A percentile compares a stretch with the other conserved stretches of the same genome.
These are phyloP conservation scores for Echinochloa phyllopogon DNA, from an alignment of 176 grass and related monocot species.

Conservation along the genomic window DNA sequence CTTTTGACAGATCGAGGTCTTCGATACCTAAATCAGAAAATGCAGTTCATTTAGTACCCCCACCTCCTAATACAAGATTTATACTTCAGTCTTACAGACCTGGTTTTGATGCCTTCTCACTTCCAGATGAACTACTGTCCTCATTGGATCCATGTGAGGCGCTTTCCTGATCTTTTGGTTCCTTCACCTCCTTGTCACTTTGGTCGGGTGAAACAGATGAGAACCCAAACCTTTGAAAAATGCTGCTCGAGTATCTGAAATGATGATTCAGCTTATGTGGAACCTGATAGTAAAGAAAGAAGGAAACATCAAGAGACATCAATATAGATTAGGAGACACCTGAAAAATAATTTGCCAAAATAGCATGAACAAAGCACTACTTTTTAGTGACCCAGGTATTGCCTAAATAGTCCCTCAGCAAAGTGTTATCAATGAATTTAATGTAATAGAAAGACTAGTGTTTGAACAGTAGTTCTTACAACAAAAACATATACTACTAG, in stretches of 20 bases:
- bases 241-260: constrained; percentile 51
- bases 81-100: constrained; percentile 13
- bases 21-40: constrained; percentile 60
- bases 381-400: background rate
- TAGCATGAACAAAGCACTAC: background rate
- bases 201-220: constrained; percentile 53
- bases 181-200: constrained; percentile 46
- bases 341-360: background rate
- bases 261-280: constrained; percentile 27
- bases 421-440: background rate
- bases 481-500: background rate
- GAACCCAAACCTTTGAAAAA: constrained; percentile 63
- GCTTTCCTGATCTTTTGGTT: constrained; percentile 41
- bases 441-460: background rate
- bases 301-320: constrained; percentile 15
- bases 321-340: background rate
- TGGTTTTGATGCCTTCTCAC: constrained; percentile 36
- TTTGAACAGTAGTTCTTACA: constrained; percentile 1
- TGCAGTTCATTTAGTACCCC: constrained; percentile 38
- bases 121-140: constrained; percentile 34
- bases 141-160: background rate
- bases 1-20: constrained; percentile 52
- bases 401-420: background rate
- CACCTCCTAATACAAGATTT: constrained; percentile 28
- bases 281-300: constrained; percentile 34